Evolutionary conservation across 192 early-diverging fungal genomes (phyloP), one percentile per base, ranked within the genome.

Genomic region (Coemansia sp.): DNA sequence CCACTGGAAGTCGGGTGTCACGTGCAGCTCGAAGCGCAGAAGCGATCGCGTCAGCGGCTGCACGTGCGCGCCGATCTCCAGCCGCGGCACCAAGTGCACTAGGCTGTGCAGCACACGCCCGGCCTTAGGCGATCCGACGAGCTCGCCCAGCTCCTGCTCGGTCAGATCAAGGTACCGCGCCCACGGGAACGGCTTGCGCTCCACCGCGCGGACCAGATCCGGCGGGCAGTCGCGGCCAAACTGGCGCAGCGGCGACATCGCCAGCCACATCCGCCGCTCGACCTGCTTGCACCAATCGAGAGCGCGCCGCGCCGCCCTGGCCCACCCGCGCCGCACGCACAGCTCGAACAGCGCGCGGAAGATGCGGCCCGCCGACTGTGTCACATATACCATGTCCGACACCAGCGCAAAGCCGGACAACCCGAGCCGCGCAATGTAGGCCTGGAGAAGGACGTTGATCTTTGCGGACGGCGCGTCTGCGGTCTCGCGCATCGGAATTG

Each of bases 341-440:
- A 99, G 93, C 84, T 98, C 97, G 83, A 96, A 99, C 61, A 99
- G 88, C 9, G 97, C 97, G 32, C 97, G 88, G 34, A 98, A 79
- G 56, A 99, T 94, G 63, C 97, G 88, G 0, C 89, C 89, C 17
- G 94, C 95, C 61, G 89, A 92, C 80, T 98, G 96, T 17, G 97
- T 97, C 19, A 99, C 94, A 84, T 95, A 97, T 1, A 95, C 95
- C 92, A 96, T 94, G 63, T 99, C 97, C n/a, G 93, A 87, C 63
- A 95, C 93, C 40, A 99, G 82, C 11, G 97, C 95, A 77, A 98
- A 95, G 0, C 95, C 96, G 36, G 95, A 89, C 36, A 99, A 66
- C 61, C 91, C 89, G 35, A 98, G 87, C 63, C 93, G 90, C n/a
- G 95, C 95, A 52, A 99, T 95, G 75, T 98, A 92, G 1, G 93